Conservation (phyloP, 805 yeast species). For the Candida krabiensis region DNA sequence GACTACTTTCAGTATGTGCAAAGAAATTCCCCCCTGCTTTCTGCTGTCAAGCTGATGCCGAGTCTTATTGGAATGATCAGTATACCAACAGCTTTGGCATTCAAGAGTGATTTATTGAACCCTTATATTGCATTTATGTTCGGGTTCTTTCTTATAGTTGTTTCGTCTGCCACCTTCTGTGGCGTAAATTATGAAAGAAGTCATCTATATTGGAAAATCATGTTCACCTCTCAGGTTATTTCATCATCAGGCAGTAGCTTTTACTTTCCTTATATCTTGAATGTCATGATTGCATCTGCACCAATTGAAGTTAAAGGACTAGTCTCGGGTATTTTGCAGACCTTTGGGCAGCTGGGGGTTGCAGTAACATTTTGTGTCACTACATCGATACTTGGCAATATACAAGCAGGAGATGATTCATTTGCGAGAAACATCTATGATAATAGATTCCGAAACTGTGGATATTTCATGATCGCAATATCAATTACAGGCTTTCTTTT, state of each 20-base stretch:
- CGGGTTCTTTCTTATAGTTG: slow-evolving; percentile 4
- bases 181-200: slow-evolving; percentile 16
- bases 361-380: slow-evolving; percentile 30
- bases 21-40: slow-evolving; percentile 30
- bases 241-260: slow-evolving; percentile 23
- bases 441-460: slow-evolving; percentile 2
- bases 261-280: slow-evolving; percentile 31
- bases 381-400: slow-evolving; percentile 29
- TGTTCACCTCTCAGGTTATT: slow-evolving; percentile 18
- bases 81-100: slow-evolving; percentile 26
- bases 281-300: slow-evolving; percentile 30
- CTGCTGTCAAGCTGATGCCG: slow-evolving; percentile 39
- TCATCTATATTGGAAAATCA: slow-evolving; percentile 5
- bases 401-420: slow-evolving; percentile 5
- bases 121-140: slow-evolving; percentile 6
- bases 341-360: slow-evolving; percentile 36
- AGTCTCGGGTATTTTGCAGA: slow-evolving; percentile 36
- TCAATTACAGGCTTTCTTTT: slow-evolving; percentile 2
- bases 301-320: slow-evolving; percentile 40
- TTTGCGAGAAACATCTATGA: slow-evolving; percentile 1
- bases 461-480: slow-evolving; percentile 3
- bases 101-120: slow-evolving; percentile 17
- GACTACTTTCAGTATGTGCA: slow-evolving; percentile 31
- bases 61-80: slow-evolving; percentile 30
- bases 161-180: slow-evolving; percentile 9